Evolutionary conservation across 371 early-diverging fungal genomes (phyloP).

Genomic region (Mucor velutinosus): DNA sequence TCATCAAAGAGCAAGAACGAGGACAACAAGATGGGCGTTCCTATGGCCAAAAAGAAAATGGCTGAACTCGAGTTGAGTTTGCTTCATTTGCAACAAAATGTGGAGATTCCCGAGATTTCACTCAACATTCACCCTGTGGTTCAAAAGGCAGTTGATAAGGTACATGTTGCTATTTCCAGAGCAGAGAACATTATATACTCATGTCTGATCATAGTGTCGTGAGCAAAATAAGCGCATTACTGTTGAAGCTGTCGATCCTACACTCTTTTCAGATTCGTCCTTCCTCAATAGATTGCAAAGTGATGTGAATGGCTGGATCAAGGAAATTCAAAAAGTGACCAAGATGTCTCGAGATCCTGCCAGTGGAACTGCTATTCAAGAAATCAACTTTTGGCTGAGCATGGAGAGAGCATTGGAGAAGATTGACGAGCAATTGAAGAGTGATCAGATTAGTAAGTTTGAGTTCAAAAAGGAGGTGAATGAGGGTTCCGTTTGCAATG

Average conservation of each 20-base stretch:
- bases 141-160: slow-evolving; percentile 76
- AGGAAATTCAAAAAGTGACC: slow-evolving; percentile 98
- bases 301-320: slow-evolving; percentile 98
- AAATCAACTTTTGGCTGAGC: slow-evolving; percentile 98
- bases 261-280: slow-evolving; percentile 74
- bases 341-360: slow-evolving; percentile 92
- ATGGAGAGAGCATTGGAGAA: slow-evolving; percentile 94
- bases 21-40: slow-evolving; percentile 88
- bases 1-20: slow-evolving; percentile 63
- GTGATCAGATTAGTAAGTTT: slow-evolving; percentile 80
- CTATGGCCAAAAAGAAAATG: slow-evolving; percentile 96
- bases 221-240: slow-evolving; percentile 65
- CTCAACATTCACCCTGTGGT: slow-evolving; percentile 89
- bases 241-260: slow-evolving; percentile 73
- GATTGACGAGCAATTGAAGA: slow-evolving; percentile 94
- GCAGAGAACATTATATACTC: not conserved
- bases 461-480: too few species aligned
- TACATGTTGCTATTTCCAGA: slow-evolving; percentile 1
- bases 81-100: slow-evolving; percentile 94
- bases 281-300: slow-evolving; percentile 93
- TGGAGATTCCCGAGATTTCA: slow-evolving; percentile 93
- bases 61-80: slow-evolving; percentile 96
- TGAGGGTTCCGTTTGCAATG: too few species aligned
- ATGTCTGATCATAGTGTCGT: slow-evolving; percentile 50
- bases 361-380: slow-evolving; percentile 93